Evolutionary conservation across 2,329 filamentous ascomycete species (phyloP), one percentile per base, ranked within the genome.

Genomic region (Xylariaceae sp.): DNA sequence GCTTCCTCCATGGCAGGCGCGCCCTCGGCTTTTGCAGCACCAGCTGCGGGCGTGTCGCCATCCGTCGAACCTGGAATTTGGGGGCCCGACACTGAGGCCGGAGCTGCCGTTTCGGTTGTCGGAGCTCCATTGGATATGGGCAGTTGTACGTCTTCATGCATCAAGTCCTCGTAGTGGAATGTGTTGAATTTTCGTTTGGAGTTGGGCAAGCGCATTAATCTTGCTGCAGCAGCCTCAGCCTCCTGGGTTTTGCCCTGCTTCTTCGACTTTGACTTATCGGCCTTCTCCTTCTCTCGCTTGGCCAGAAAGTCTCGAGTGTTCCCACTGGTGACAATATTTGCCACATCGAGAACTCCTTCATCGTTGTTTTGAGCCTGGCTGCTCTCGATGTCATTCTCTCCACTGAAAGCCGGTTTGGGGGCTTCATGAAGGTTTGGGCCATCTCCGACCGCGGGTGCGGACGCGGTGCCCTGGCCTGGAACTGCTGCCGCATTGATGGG

Each of bases 231-330:
- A 13, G 63, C 55, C 31, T 74, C 72, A 7, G 60, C 64, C 19
- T 79, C 74, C 50, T 75, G 71, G 22, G 71, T 71, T 47, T 80
- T 77, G 15, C 64, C 69, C 26, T 70, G 69, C 50, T 81, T 83
- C 45, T 72, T 76, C 15, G 70, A 65, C 38, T 72, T 71, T 3
- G 61, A 65, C 57, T 76, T 80, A 39, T 83, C 78, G 5, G 70
- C 68, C 67, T 85, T 89, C 52, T 89, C 83, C 53, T 79, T 83
- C 52, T 90, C 84, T 56, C 85, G 87, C 60, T 85, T 84, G 8
- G 83, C 85, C 5, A 92, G 64, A 48, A 88, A 90, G 49, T 92
- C 85, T 46, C 78, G 77, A 46, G 86, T 86, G 56, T 87, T 83
- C 19, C 85, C 85, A 46, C 78, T 83, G 1, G 83, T 83, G 22